Conservation (phyloP, 805 yeast species). For the Yarrowia phangngaensis region DNA sequence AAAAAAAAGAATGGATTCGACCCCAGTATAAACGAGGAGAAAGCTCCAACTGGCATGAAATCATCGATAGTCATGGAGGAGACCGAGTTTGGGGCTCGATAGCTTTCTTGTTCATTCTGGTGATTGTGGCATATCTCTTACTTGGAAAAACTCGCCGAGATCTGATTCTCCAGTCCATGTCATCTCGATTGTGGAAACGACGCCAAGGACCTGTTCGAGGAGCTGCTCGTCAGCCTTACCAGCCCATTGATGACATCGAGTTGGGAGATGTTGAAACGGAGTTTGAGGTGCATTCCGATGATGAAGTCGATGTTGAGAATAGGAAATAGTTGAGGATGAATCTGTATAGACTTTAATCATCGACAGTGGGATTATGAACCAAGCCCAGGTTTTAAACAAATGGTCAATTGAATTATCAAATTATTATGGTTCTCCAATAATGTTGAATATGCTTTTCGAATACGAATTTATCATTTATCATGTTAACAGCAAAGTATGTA, state of each 20-base stretch:
- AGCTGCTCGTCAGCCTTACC: slow-evolving; percentile 12
- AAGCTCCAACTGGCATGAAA: slow-evolving; percentile 18
- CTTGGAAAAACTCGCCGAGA: slow-evolving; percentile 14
- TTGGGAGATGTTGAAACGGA: slow-evolving; percentile 20
- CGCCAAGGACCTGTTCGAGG: slow-evolving; percentile 5
- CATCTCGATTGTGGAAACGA: slow-evolving; percentile 17
- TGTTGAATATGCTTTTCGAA: too few relatives aligned
- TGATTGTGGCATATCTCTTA: slow-evolving; percentile 7
- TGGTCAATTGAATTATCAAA: too few relatives aligned
- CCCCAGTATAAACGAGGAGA: slow-evolving; percentile 17
- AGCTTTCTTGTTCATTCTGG: slow-evolving; percentile 22
- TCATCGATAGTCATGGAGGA: slow-evolving; percentile 15
- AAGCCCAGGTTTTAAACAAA: too few relatives aligned
- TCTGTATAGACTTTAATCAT: too few relatives aligned
- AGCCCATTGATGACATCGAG: slow-evolving; percentile 11
- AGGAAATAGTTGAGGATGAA: too few relatives aligned
- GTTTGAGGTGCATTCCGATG: slow-evolving; percentile 19
- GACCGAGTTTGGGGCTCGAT: slow-evolving; percentile 23
- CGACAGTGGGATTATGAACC: too few relatives aligned
- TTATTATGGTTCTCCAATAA: too few relatives aligned
- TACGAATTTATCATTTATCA: too few relatives aligned
- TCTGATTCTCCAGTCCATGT: slow-evolving; percentile 8
- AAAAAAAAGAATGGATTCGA: slow-evolving; percentile 16
- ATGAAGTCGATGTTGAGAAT: too few relatives aligned
- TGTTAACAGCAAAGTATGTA: too few relatives aligned